Base-by-base conservation (phyloP, 2,329 filamentous ascomycete species). In the Raffaelea deltoideospora region DNA sequence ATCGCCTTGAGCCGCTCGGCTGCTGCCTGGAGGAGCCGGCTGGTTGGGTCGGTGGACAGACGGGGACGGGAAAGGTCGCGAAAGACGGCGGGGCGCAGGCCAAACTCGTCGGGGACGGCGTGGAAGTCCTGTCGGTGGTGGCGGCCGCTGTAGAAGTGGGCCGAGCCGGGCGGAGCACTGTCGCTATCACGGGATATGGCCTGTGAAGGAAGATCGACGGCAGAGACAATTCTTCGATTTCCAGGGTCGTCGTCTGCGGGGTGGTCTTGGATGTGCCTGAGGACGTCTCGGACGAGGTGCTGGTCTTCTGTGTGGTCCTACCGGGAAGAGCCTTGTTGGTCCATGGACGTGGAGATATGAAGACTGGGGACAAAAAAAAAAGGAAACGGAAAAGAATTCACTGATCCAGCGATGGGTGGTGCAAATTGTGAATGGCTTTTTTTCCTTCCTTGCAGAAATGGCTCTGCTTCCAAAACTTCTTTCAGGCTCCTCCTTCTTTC, bases 271-370 rank as follows among this genome's bases (percentile, higher is more conserved):
- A 11, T 20, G 19, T 31, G 31, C 35, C 26, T 37, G 18, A 19
- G 30, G 8, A 30, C 29, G 31, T 37, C 24, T 14, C 29, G 23
- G 9, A 23, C 31, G 35, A 23, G 18, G 24, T 30, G 35, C 14
- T 17, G 30, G 14, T 37, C 35, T 33, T 37, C 31, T 9, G 31
- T 37, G 17, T 33, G 36, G 37, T 38, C 32, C 31, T 38, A 34
- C 32, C 31, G 22, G 30, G 32, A 38, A 38, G 32, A 34, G 20
- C 27, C 14, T 11, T 23, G 35, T 31, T 15, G 35, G 27, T 30
- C 18, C 21, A 28, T 27, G 11, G 30, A 37, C 35, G 33, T 37
- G 37, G 24, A 7, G 20, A n/a, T n/a, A 11, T 17, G 15, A 28
- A 28, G 15, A 15, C 10, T 15, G 14, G 3, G 28, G 15, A 20